A percentile compares a stretch with the other conserved stretches of the same genome.
Conservation (phyloP, 2,329 filamentous ascomycete genomes). For the Mycosphaerelloides madeirae region DNA sequence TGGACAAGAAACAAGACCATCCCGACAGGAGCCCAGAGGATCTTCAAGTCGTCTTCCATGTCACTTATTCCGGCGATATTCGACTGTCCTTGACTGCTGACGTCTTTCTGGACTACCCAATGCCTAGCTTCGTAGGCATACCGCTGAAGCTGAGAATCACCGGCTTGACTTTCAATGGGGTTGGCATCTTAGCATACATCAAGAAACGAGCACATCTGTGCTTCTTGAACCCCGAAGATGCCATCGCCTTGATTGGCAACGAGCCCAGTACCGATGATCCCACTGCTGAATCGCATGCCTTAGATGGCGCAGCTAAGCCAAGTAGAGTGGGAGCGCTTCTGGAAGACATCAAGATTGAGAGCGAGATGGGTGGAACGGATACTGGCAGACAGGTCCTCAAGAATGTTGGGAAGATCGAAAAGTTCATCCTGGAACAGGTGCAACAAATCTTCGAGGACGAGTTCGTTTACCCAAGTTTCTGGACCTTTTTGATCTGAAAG, state of each 20-base stretch:
- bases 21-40: slow-evolving; percentile 77
- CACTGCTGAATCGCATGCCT: slow-evolving; percentile 20
- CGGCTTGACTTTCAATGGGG: slow-evolving; percentile 88
- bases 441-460: slow-evolving; percentile 97
- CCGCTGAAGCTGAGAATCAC: slow-evolving; percentile 93
- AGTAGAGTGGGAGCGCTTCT: slow-evolving; percentile 62
- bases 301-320: slow-evolving; percentile 5
- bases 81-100: slow-evolving; percentile 86
- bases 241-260: slow-evolving; percentile 58
- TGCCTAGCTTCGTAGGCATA: slow-evolving; percentile 96
- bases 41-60: slow-evolving; percentile 86
- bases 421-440: slow-evolving; percentile 94
- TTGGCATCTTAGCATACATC: slow-evolving; percentile 88
- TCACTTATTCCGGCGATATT: slow-evolving; percentile 83
- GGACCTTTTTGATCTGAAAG: slow-evolving; percentile 76
- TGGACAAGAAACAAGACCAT: slow-evolving; percentile 48
- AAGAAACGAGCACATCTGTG: slow-evolving; percentile 86
- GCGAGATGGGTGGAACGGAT: slow-evolving; percentile 90
- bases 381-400: slow-evolving; percentile 91
- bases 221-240: slow-evolving; percentile 89
- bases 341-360: slow-evolving; percentile 92
- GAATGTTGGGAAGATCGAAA: slow-evolving; percentile 97
- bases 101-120: slow-evolving; percentile 94
- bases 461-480: slow-evolving; percentile 96
- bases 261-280: slow-evolving; percentile 32